A percentile compares a stretch with the other conserved stretches of the same genome.
phyloP scores from a whole-genome alignment of 2,329 filamentous ascomycete species.

The Microsporum ferrugineum region DNA sequence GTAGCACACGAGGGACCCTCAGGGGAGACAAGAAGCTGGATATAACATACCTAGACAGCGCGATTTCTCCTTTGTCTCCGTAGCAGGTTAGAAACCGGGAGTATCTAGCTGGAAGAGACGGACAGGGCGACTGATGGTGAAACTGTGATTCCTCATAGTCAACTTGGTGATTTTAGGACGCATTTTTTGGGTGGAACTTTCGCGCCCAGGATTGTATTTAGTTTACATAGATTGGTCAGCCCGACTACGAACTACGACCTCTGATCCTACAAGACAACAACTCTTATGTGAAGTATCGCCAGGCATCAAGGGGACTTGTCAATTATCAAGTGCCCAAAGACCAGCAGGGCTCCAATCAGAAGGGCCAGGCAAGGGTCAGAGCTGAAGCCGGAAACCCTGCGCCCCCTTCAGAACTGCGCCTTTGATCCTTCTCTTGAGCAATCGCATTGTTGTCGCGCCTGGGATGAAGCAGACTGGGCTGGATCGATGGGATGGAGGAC shows the following conservation, averaged over 20 bases:
- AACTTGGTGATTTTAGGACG: not conserved
- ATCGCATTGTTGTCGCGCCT: not conserved
- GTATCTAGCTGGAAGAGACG: not conserved
- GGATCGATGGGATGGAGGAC: constrained; percentile 19
- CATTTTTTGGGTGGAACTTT: not conserved
- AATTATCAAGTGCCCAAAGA: not conserved
- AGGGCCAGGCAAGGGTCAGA: not conserved
- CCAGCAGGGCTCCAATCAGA: not conserved
- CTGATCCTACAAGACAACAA: not conserved
- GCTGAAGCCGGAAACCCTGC: not conserved
- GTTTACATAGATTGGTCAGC: not conserved
- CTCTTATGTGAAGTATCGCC: not conserved
- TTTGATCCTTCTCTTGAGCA: not conserved
- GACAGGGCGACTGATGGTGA: not conserved
- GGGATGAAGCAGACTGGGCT: not conserved
- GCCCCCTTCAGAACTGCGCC: not conserved
- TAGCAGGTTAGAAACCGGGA: not conserved
- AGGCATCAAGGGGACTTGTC: not conserved
- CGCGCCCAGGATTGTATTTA: not conserved
- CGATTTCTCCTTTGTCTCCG: not conserved
- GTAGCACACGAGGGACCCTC: not conserved
- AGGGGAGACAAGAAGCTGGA: not conserved
- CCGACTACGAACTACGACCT: not conserved
- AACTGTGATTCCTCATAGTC: not conserved
- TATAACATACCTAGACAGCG: not conserved